phyloP scores from a whole-genome alignment of 768 basidiomycete species.

The Boletus subcaerulescens region DNA sequence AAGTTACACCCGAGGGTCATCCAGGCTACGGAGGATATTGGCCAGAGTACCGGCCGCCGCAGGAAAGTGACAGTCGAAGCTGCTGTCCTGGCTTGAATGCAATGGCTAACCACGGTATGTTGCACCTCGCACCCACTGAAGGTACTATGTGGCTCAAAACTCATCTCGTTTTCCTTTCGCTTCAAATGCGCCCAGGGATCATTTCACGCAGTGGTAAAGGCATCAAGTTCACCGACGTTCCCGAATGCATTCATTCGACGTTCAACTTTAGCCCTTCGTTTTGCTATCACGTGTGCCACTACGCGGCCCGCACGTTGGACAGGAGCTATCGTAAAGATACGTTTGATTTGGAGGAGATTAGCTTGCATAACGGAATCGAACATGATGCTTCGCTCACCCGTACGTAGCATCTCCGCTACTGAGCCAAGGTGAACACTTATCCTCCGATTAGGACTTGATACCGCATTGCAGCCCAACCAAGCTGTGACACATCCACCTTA shows the following conservation, averaged over 20 bases:
- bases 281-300: conserved; percentile 60
- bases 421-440: background rate
- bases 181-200: conserved; percentile 27
- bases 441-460: conserved; percentile 50
- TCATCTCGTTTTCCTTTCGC: background rate
- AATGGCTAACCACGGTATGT: conserved; percentile 76
- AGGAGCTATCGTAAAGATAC: conserved; percentile 55
- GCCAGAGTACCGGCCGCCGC: conserved; percentile 62
- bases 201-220: conserved; percentile 61
- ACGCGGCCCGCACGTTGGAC: conserved; percentile 52
- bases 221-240: conserved; percentile 53
- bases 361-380: conserved; percentile 15
- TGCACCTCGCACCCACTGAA: conserved; percentile 41
- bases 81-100: conserved; percentile 74
- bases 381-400: conserved; percentile 28
- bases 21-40: conserved; percentile 59
- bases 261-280: conserved; percentile 72
- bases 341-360: conserved; percentile 51
- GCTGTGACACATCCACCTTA: conserved; percentile 45
- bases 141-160: background rate
- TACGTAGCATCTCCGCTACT: conserved; percentile 3
- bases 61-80: conserved; percentile 61
- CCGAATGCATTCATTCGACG: conserved; percentile 41
- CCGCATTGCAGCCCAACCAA: conserved; percentile 48
- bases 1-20: conserved; percentile 50